These are phyloP conservation scores for Xylaria polymorpha DNA, from an alignment of 2,329 filamentous ascomycete genomes.

Conservation along the genomic window DNA sequence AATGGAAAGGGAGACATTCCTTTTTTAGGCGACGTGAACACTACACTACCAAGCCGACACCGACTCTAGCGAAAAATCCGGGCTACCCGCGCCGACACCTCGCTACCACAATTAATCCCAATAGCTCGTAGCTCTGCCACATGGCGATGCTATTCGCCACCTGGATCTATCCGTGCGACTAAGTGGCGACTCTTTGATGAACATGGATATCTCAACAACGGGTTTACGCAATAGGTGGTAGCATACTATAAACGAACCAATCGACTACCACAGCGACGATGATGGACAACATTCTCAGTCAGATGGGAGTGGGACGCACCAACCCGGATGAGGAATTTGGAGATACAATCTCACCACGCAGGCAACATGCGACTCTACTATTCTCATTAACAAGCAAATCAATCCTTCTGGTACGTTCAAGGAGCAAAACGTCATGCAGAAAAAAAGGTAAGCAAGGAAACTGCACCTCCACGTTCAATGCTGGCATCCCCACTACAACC, in stretches of 20 bases:
- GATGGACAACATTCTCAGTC: neutral
- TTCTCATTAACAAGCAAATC: conserved; percentile 2
- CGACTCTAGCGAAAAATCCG: neutral
- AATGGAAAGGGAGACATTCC: neutral
- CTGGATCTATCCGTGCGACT: conserved; percentile 24
- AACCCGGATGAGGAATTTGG: neutral
- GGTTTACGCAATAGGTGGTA: neutral
- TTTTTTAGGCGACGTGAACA: conserved; percentile 15
- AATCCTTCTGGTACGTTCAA: neutral
- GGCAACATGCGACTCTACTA: conserved; percentile 3
- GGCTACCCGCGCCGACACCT: neutral
- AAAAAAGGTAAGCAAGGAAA: neutral
- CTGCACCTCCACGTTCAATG: neutral
- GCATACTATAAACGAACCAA: neutral
- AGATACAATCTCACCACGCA: conserved; percentile 1
- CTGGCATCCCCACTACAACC: neutral
- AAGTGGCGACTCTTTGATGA: conserved; percentile 7
- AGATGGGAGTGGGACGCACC: neutral
- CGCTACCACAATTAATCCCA: neutral
- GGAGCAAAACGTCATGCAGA: neutral
- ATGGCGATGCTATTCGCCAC: conserved; percentile 12
- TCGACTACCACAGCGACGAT: neutral
- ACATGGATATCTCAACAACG: neutral
- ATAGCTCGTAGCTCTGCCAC: neutral
- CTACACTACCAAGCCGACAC: conserved; percentile 1